Evolutionary conservation across 306 rosid genomes (phyloP).

Genomic region (Ochetophila trinervis): DNA sequence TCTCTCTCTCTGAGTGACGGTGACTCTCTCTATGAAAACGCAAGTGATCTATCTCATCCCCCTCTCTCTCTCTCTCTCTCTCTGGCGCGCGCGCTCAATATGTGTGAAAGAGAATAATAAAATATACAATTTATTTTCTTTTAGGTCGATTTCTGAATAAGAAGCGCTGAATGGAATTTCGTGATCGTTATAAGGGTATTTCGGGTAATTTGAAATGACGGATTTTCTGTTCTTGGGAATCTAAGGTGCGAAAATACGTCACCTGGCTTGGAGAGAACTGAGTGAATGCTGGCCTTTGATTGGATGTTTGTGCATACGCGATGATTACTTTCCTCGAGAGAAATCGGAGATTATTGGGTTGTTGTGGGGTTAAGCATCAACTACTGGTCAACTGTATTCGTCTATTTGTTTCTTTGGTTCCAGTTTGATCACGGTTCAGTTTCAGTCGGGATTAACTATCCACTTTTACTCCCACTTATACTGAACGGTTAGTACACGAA

Average conservation of each 20-base stretch:
- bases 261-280: neutral
- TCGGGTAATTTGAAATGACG: slow-evolving; percentile 3
- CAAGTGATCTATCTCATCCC: slow-evolving; percentile 16
- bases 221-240: neutral
- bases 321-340: no score
- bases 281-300: neutral
- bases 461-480: no score
- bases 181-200: slow-evolving; percentile 22
- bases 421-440: no score
- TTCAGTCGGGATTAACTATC: no score
- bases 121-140: neutral
- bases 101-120: slow-evolving; percentile 21
- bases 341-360: no score
- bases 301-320: neutral
- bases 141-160: slow-evolving; percentile 10
- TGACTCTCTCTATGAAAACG: slow-evolving; percentile 17
- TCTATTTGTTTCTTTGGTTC: no score
- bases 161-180: slow-evolving; percentile 21
- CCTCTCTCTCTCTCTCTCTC: slow-evolving; percentile 20
- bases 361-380: no score
- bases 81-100: slow-evolving; percentile 7
- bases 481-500: no score
- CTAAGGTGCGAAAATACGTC: neutral
- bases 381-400: no score
- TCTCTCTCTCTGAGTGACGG: neutral